phyloP scores from a whole-genome alignment of 768 basidiomycete genomes.

The Lanmaoa rubissima region DNA sequence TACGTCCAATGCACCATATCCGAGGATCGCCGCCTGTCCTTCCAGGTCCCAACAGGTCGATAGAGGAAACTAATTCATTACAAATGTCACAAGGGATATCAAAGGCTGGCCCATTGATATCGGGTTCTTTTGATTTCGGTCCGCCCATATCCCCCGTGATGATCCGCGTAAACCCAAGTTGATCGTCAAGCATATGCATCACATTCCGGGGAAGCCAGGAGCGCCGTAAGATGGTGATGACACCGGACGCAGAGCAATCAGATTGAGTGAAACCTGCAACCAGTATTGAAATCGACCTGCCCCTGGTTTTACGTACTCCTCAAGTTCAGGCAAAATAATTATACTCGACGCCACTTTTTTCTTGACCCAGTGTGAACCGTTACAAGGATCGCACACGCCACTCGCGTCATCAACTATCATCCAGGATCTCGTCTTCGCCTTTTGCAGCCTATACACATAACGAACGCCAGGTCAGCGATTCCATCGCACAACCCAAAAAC shows the following conservation, averaged over 20 bases:
- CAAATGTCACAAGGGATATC: background rate
- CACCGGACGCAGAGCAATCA: background rate
- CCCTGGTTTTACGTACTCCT: background rate
- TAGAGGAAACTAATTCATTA: background rate
- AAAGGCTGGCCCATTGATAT: background rate
- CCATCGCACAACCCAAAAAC: background rate
- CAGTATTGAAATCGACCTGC: background rate
- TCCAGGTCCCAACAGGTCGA: background rate
- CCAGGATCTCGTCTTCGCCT: slow-evolving; percentile 69
- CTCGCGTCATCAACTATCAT: slow-evolving; percentile 32
- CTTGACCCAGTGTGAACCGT: background rate
- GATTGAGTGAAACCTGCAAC: background rate
- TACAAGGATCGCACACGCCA: background rate
- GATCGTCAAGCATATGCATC: slow-evolving; percentile 1
- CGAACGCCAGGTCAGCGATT: slow-evolving; percentile 17
- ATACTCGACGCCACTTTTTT: background rate
- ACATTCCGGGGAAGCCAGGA: background rate
- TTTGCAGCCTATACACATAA: slow-evolving; percentile 54
- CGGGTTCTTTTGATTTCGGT: background rate
- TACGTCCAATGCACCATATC: background rate
- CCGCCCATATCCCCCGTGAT: background rate
- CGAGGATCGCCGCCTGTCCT: background rate
- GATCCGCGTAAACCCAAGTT: slow-evolving; percentile 3
- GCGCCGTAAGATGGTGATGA: background rate
- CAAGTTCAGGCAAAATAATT: background rate